Conservation (phyloP, 192 early-diverging fungal species). For the Chytriomyces confervae region DNA sequence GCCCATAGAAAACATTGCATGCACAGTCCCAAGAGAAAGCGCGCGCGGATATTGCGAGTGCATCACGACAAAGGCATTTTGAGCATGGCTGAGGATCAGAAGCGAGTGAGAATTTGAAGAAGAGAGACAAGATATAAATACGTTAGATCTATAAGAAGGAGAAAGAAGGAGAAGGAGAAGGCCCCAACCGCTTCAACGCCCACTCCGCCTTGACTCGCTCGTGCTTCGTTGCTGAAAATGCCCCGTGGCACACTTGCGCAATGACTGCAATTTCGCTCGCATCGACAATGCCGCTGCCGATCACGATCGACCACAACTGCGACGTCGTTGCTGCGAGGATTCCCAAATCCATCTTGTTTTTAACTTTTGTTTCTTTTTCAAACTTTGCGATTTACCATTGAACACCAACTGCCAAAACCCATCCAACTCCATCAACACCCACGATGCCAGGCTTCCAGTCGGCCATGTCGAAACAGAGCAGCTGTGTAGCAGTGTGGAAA, state of each 20-base stretch:
- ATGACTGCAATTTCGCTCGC: neutral
- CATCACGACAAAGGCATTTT: neutral
- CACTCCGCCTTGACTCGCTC: constrained; percentile 1
- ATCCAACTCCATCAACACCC: too few relatives aligned
- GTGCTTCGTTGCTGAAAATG: neutral
- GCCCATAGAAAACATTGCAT: constrained; percentile 1
- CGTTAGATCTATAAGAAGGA: neutral
- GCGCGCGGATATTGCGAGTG: neutral
- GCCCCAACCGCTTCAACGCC: constrained; percentile 1
- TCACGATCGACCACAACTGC: neutral
- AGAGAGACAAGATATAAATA: neutral
- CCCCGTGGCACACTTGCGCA: constrained; percentile 7
- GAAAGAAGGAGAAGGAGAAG: neutral
- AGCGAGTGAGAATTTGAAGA: neutral
- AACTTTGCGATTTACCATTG: too few relatives aligned
- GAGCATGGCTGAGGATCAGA: neutral
- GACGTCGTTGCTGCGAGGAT: too few relatives aligned
- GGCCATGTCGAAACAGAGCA: neutral
- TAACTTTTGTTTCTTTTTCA: too few relatives aligned
- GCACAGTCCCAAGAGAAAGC: neutral
- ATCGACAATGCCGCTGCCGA: neutral
- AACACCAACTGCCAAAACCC: too few relatives aligned
- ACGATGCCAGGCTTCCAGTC: too few relatives aligned
- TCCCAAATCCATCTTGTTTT: too few relatives aligned
- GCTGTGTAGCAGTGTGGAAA: neutral